Percentiles rank a stretch among this genome's conserved stretches.
Conservation (phyloP, 2,329 filamentous ascomycete genomes). For the Metarhizium robertsii region DNA sequence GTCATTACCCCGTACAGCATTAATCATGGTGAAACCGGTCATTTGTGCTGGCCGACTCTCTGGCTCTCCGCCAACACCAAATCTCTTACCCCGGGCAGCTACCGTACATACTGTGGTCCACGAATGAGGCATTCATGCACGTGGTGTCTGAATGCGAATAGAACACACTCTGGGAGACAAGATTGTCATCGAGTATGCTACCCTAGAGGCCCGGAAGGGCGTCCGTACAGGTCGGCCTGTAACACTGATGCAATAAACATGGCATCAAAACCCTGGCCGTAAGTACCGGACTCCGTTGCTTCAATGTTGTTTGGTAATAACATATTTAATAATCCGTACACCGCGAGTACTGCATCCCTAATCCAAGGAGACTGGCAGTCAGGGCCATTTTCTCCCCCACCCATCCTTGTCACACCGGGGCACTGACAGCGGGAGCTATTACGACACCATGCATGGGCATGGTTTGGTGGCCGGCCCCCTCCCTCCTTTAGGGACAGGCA, state of each 20-base stretch:
- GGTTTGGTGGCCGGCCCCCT: too few relatives aligned
- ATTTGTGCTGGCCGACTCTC: not conserved
- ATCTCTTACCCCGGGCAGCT: not conserved
- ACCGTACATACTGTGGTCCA: not conserved
- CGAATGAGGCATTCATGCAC: not conserved
- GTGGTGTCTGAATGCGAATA: conserved; percentile 1
- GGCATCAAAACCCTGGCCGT: not conserved
- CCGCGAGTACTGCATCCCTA: not conserved
- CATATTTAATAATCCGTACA: not conserved
- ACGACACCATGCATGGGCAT: not conserved
- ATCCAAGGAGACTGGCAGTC: not conserved
- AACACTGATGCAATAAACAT: not conserved
- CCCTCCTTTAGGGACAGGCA: too few relatives aligned
- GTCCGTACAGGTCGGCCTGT: not conserved
- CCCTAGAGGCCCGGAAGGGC: not conserved
- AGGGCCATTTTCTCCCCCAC: not conserved
- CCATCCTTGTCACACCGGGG: not conserved
- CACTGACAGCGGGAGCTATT: not conserved
- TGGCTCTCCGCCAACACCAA: too few relatives aligned
- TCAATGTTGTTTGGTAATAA: not conserved
- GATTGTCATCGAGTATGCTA: not conserved
- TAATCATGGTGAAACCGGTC: not conserved
- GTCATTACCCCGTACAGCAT: too few relatives aligned
- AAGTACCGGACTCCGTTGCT: not conserved
- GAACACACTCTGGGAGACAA: not conserved